Evolutionary conservation across 73 alveolate species (phyloP).

Genomic region (Symbiodinium pilosum): DNA sequence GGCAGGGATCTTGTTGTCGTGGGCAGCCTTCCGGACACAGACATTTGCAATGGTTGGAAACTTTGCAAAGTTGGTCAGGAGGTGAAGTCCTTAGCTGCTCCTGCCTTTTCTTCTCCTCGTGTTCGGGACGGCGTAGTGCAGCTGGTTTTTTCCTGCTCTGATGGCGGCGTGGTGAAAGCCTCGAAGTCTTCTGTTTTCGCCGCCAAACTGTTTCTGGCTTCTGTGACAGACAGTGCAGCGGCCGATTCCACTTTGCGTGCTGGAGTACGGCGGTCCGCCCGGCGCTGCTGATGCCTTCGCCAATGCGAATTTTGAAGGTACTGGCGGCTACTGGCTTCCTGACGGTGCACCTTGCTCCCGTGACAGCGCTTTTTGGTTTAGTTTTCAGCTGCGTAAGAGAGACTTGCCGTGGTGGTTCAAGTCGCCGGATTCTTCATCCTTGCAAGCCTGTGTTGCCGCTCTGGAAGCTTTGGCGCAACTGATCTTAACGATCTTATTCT

Average conservation of each 20-base stretch:
- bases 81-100: neutral
- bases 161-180: neutral
- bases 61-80: neutral
- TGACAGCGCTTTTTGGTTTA: neutral
- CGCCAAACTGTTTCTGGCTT: neutral
- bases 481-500: neutral
- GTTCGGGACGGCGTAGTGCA: neutral
- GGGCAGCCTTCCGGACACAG: neutral
- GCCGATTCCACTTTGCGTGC: neutral
- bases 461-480: conserved; percentile 32
- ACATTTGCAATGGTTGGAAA: neutral
- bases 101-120: neutral
- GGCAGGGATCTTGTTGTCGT: neutral
- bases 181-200: neutral
- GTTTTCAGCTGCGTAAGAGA: neutral
- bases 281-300: conserved; percentile 33
- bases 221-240: neutral
- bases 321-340: conserved; percentile 3
- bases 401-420: neutral
- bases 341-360: too few species aligned
- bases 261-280: neutral
- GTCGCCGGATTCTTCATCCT: neutral
- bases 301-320: neutral
- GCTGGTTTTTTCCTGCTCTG: neutral
- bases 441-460: neutral